Percentiles rank a stretch among this genome's conserved stretches.
phyloP scores from a whole-genome alignment of 768 basidiomycete species.

The Leccinum broughii region DNA sequence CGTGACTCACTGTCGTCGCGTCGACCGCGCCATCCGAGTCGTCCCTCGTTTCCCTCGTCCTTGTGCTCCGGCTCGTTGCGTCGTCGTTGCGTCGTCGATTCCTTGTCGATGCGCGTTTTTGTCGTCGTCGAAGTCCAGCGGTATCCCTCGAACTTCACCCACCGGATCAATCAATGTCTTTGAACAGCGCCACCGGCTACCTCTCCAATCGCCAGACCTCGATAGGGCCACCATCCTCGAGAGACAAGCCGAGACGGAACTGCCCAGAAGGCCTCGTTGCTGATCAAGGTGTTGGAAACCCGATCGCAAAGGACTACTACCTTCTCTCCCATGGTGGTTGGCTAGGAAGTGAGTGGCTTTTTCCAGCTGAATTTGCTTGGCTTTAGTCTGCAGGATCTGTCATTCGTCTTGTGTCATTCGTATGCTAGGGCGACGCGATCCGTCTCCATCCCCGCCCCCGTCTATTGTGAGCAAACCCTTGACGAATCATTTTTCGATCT shows the following conservation, averaged over 20 bases:
- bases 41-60: too few relatives aligned
- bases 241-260: slow-evolving; percentile 33
- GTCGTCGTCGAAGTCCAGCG: too few relatives aligned
- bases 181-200: too few relatives aligned
- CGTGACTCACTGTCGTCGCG: too few relatives aligned
- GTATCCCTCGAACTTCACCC: too few relatives aligned
- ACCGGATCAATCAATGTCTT: too few relatives aligned
- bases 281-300: slow-evolving; percentile 46
- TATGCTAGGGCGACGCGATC: slow-evolving; percentile 57
- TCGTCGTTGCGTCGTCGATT: too few relatives aligned
- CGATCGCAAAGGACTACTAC: slow-evolving; percentile 51
- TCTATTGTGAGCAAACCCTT: slow-evolving; percentile 49
- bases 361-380: not conserved
- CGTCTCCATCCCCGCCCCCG: slow-evolving; percentile 60
- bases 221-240: too few relatives aligned
- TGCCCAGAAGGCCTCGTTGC: slow-evolving; percentile 53
- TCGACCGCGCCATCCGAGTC: too few relatives aligned
- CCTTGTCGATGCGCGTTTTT: too few relatives aligned
- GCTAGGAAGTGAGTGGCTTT: slow-evolving; percentile 47
- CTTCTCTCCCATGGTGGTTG: slow-evolving; percentile 57
- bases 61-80: too few relatives aligned
- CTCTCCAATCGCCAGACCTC: too few relatives aligned
- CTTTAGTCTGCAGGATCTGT: slow-evolving; percentile 46
- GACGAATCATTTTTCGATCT: not conserved
- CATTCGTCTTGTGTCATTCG: slow-evolving; percentile 51